Evolutionary conservation across 805 yeast species (phyloP), one percentile per base, ranked within the genome.

Genomic region (Metschnikowia colocasiae): DNA sequence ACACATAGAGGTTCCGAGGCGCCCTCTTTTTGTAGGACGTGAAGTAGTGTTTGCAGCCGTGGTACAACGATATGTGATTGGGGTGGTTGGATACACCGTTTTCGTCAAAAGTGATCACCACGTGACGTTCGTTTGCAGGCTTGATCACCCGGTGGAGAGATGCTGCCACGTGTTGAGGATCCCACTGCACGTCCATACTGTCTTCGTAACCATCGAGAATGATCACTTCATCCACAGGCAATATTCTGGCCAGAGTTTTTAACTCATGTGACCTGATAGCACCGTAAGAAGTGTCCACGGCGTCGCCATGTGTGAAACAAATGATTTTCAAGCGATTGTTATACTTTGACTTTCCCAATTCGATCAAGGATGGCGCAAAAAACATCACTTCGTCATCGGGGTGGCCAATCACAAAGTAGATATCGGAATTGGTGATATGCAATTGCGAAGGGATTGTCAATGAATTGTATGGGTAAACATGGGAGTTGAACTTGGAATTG

Each of bases 321-420:
- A 89, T 59, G 10, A 91, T 59, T 32, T 78, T 73, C 13, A 90
- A 67, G 6, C 59, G 53, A 57, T 84, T 85, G 45, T 71, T 61
- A 54, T 78, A 70, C 41, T 73, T 64, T 1, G 75, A 65, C 50
- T 76, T 75, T 8, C 74, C 53, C 43, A 74, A 59, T 52, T 80
- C 83, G 6, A 78, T 63, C 27, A 90, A 54, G 0, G 91, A 73
- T 0, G 99, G 99, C 1, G 89, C 81, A 59, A 94, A 94, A 65
- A 94, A 94, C 99, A 94, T 94, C 43, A 89, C 91, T 66, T 94
- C 99, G 64, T 94, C 99, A 65, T 94, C 99, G 0, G 99, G 99
- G 65, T 94, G 99, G 0, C 96, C 97, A 34, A 90, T 83, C 10
- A 92, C 68, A 39, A 83, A 68, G 54, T 73, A 76, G 1, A 80